These are phyloP conservation scores for Saturnispora bothae DNA, from an alignment of 805 yeast genomes.

Conservation along the genomic window DNA sequence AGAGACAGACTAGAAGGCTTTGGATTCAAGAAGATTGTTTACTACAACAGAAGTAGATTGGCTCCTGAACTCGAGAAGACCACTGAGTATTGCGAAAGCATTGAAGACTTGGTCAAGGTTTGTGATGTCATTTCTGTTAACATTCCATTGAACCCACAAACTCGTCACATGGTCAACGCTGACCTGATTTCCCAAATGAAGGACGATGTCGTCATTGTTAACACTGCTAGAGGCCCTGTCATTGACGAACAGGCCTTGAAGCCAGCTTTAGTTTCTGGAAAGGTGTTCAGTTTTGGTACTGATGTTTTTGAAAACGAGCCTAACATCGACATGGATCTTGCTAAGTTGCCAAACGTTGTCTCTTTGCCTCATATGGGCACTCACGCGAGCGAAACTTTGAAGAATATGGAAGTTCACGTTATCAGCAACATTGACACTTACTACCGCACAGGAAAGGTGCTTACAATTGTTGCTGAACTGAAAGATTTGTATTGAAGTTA, in stretches of 20 bases:
- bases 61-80: conserved; percentile 52
- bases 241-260: conserved; percentile 56
- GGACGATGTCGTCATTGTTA: conserved; percentile 64
- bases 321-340: conserved; percentile 47
- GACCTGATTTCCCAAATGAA: conserved; percentile 61
- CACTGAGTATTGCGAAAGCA: conserved; percentile 54
- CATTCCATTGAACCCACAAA: conserved; percentile 63
- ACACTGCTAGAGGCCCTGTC: conserved; percentile 89
- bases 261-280: conserved; percentile 49
- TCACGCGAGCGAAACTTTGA: conserved; percentile 59
- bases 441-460: conserved; percentile 57
- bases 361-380: conserved; percentile 92
- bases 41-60: conserved; percentile 59
- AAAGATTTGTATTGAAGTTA: conserved; percentile 14
- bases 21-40: conserved; percentile 59
- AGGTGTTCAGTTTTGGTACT: conserved; percentile 56
- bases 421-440: conserved; percentile 53
- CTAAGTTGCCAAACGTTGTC: conserved; percentile 54
- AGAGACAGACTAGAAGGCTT: conserved; percentile 64
- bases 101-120: conserved; percentile 51
- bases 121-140: conserved; percentile 69
- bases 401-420: conserved; percentile 71
- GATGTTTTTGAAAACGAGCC: conserved; percentile 78
- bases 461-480: conserved; percentile 72
- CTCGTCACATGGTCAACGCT: conserved; percentile 58